Base-by-base conservation (phyloP, 2,329 filamentous ascomycete species). In the Thielaviopsis ethacetica region DNA sequence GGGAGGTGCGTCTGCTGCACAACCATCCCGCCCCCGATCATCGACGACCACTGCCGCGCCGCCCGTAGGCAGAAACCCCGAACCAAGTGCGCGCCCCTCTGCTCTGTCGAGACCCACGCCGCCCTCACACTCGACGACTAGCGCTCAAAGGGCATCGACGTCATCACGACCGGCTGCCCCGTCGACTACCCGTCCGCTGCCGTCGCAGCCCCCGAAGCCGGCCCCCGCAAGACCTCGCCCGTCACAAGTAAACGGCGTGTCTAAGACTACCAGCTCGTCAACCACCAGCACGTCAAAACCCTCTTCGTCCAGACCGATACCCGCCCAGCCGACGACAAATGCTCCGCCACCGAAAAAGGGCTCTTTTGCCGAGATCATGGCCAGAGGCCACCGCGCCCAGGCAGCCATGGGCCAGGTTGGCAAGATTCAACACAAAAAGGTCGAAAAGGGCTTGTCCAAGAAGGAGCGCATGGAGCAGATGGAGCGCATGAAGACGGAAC, bases 331-430 rank as follows among this genome's bases (percentile, higher is more conserved):
- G 21, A 10, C 53, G 5, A 9, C 56, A 15, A 47, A 49, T 19
- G 51, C 34, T 7, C 27, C 60, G 2, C 71, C 78, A 1, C 83
- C 82, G 1, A 88, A 88, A 69, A 87, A 85, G 66, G 83, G 85
- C 1, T 86, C 84, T 0, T 91, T 82, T 68, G 80, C 83, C 44
- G 85, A 89, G 65, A 85, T 89, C 61, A 76, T 91, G 71, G 84
- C 84, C 59, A 78, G 84, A 64, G 87, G 82, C 34, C 82, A 86
- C 66, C 80, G 81, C 62, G 83, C 81, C 13, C 81, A 86, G 65
- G 75, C 73, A 47, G 74, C 72, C 49, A 78, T 81, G 72, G 78
- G 74, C n/a, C 78, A 78, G 64, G 76, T 85, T 24, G 85, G 84
- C 59, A 82, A 81, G 64, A 87, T 89, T 64, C 85, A 88, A 67